Percentiles rank a stretch among this genome's conserved stretches.
These are phyloP conservation scores for Monosporozyma aerobia DNA, from an alignment of 805 yeast genomes.

Conservation along the genomic window DNA sequence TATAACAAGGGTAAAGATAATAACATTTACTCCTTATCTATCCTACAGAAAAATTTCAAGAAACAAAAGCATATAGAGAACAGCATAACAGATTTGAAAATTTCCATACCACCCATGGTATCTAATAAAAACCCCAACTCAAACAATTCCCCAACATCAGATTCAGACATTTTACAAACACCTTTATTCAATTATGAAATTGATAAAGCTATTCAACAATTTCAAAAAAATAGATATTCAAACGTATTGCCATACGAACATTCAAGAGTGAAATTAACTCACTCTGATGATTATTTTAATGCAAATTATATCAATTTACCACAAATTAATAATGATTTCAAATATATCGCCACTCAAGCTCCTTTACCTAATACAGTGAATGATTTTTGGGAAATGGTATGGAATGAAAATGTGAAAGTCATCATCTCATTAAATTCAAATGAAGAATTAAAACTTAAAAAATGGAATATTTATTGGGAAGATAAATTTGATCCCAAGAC, in stretches of 20 bases:
- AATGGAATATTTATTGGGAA: constrained; percentile 81
- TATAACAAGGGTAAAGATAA: constrained; percentile 4
- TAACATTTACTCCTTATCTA: constrained; percentile 18
- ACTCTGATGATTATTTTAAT: constrained; percentile 47
- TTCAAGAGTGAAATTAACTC: constrained; percentile 51
- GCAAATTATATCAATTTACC: constrained; percentile 57
- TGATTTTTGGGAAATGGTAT: constrained; percentile 83
- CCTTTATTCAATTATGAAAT: constrained; percentile 32
- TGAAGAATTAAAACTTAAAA: constrained; percentile 61
- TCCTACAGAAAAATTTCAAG: constrained; percentile 17
- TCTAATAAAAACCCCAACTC: neutral
- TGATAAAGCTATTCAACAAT: constrained; percentile 67
- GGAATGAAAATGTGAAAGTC: constrained; percentile 54
- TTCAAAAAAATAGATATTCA: constrained; percentile 73
- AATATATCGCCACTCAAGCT: constrained; percentile 84
- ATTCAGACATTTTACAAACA: constrained; percentile 16
- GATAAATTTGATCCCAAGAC: constrained; percentile 18
- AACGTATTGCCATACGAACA: constrained; percentile 83
- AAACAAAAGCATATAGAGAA: constrained; percentile 3
- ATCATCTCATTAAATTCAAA: constrained; percentile 71
- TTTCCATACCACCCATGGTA: neutral
- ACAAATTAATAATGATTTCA: constrained; percentile 32
- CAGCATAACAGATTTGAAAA: neutral
- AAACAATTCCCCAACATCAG: neutral
- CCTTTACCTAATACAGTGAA: constrained; percentile 69